phyloP scores from a whole-genome alignment of 192 early-diverging fungal species.

The Dissophora globulifera region DNA sequence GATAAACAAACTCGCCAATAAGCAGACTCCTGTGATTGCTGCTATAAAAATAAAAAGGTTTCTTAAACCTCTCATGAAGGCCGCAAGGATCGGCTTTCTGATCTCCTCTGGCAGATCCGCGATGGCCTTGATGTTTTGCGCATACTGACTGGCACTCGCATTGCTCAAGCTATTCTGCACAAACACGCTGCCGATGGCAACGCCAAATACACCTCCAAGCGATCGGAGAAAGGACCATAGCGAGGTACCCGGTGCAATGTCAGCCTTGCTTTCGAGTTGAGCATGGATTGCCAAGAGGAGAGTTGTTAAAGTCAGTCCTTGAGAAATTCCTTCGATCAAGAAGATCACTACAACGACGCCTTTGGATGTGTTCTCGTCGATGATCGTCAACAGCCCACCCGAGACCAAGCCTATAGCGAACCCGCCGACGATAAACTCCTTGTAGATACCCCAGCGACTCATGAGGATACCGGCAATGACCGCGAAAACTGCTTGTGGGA shows the following conservation, averaged over 20 bases:
- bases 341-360: slow-evolving; percentile 9
- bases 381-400: slow-evolving; percentile 14
- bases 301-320: slow-evolving; percentile 8
- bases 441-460: slow-evolving; percentile 56
- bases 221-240: slow-evolving; percentile 54
- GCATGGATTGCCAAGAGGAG: slow-evolving; percentile 10
- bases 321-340: background rate
- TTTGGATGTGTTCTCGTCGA: slow-evolving; percentile 22
- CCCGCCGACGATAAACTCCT: slow-evolving; percentile 12
- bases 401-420: background rate
- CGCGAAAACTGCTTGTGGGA: slow-evolving; percentile 66
- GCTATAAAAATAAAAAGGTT: slow-evolving; percentile 62
- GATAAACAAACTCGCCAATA: slow-evolving; percentile 58
- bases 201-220: slow-evolving; percentile 57
- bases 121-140: slow-evolving; percentile 20
- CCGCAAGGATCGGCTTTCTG: slow-evolving; percentile 49
- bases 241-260: slow-evolving; percentile 34
- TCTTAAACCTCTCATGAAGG: slow-evolving; percentile 62
- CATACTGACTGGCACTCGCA: slow-evolving; percentile 17
- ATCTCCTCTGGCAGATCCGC: slow-evolving; percentile 38
- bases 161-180: slow-evolving; percentile 25
- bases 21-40: slow-evolving; percentile 55
- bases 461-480: slow-evolving; percentile 70
- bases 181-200: slow-evolving; percentile 67
- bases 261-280: slow-evolving; percentile 11